These are phyloP conservation scores for Lasiosphaeria ovina DNA, from an alignment of 495 filamentous ascomycete genomes.

Conservation along the genomic window DNA sequence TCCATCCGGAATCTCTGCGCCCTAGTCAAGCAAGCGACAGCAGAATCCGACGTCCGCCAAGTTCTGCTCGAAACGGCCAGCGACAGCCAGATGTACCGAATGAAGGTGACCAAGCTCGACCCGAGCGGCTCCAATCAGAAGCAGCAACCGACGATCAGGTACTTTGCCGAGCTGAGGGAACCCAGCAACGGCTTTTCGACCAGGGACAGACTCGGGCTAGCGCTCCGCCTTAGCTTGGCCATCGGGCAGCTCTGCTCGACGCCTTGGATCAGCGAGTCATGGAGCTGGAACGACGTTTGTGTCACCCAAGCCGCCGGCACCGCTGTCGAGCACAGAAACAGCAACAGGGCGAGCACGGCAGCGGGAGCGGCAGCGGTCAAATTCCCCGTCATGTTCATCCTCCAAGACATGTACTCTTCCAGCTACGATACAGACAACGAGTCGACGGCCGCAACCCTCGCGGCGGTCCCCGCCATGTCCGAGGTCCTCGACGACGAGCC, in stretches of 20 bases:
- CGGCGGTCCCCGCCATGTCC: neutral
- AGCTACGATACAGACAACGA: neutral
- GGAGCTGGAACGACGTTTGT: slow-evolving; percentile 14
- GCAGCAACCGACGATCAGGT: too few species aligned
- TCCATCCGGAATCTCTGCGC: too few species aligned
- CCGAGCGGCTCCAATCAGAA: too few species aligned
- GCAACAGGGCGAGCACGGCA: neutral
- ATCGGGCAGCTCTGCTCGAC: slow-evolving; percentile 14
- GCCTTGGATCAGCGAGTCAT: slow-evolving; percentile 12
- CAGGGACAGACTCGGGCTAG: slow-evolving; percentile 7
- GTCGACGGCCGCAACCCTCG: neutral
- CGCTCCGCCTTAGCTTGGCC: slow-evolving; percentile 18
- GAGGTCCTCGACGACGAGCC: slow-evolving; percentile 13
- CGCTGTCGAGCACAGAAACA: neutral
- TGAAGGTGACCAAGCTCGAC: too few species aligned
- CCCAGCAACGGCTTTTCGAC: neutral
- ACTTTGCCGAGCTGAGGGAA: too few species aligned
- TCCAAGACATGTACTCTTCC: too few species aligned
- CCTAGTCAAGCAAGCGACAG: too few species aligned
- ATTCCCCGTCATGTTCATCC: too few species aligned
- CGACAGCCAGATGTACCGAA: too few species aligned
- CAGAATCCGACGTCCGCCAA: too few species aligned
- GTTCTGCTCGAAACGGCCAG: too few species aligned
- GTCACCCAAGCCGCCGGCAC: neutral
- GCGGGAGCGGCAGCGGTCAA: too few species aligned